Percentiles rank a stretch among this genome's conserved stretches.
Evolutionary conservation across 116 monocot species (phyloP).

Genomic region (Zostera marina): DNA sequence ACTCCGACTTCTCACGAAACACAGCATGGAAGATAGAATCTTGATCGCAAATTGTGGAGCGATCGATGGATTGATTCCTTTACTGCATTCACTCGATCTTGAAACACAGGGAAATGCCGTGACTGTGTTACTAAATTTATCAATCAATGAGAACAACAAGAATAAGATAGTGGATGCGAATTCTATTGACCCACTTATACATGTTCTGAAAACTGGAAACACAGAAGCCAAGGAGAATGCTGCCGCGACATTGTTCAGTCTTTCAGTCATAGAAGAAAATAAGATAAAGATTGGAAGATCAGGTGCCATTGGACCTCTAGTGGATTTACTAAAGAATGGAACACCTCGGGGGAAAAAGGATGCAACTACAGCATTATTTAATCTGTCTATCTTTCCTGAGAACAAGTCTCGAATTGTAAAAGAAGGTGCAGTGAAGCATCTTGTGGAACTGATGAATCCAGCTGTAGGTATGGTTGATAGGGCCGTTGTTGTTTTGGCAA

Average conservation of each 20-base stretch:
- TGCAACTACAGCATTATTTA: slow-evolving; percentile 82
- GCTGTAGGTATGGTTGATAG: slow-evolving; percentile 92
- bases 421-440: slow-evolving; percentile 66
- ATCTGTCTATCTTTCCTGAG: slow-evolving; percentile 75
- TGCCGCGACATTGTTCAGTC: slow-evolving; percentile 73
- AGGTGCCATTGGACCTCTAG: slow-evolving; percentile 57
- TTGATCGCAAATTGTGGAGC: slow-evolving; percentile 73
- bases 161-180: slow-evolving; percentile 53
- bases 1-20: slow-evolving; percentile 56
- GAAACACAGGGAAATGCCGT: slow-evolving; percentile 74
- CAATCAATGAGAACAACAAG: slow-evolving; percentile 85
- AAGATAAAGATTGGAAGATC: slow-evolving; percentile 71
- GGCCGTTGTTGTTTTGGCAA: slow-evolving; percentile 78
- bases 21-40: slow-evolving; percentile 70
- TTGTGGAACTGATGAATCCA: slow-evolving; percentile 85
- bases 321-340: slow-evolving; percentile 55
- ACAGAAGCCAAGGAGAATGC: slow-evolving; percentile 75
- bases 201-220: slow-evolving; percentile 62
- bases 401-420: slow-evolving; percentile 69
- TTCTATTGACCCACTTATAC: slow-evolving; percentile 65
- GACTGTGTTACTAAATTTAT: slow-evolving; percentile 65
- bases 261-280: slow-evolving; percentile 76
- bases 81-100: slow-evolving; percentile 50
- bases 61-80: slow-evolving; percentile 32
- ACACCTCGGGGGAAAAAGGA: slow-evolving; percentile 80